Percentiles rank a stretch among this genome's conserved stretches.
These are phyloP conservation scores for Mucor racemosus DNA, from an alignment of 371 early-diverging fungal species.

Conservation along the genomic window DNA sequence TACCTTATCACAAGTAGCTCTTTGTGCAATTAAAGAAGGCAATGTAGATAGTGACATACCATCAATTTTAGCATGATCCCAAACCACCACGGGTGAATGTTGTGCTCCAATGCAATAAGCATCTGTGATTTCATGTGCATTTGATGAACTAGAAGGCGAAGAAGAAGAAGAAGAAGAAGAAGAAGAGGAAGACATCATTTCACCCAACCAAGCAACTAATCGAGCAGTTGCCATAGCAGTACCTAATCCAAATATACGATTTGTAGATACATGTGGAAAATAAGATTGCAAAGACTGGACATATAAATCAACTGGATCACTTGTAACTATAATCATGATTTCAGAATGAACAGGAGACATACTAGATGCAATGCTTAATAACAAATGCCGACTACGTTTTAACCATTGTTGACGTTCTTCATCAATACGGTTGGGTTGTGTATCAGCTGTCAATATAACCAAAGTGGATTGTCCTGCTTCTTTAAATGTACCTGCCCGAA, in stretches of 20 bases:
- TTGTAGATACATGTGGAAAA: conserved; percentile 62
- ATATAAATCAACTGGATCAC: conserved; percentile 82
- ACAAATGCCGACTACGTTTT: conserved; percentile 71
- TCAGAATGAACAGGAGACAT: conserved; percentile 71
- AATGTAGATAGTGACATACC: conserved; percentile 61
- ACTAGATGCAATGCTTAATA: conserved; percentile 62
- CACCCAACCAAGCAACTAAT: conserved; percentile 59
- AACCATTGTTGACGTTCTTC: conserved; percentile 61
- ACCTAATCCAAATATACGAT: conserved; percentile 83
- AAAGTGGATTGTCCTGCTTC: conserved; percentile 52
- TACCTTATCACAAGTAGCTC: conserved; percentile 45
- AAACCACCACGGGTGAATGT: conserved; percentile 71
- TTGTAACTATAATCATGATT: conserved; percentile 69
- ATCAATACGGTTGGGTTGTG: conserved; percentile 16
- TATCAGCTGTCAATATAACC: conserved; percentile 34
- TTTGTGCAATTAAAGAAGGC: conserved; percentile 50
- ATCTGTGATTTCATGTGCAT: not conserved
- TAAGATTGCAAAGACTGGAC: conserved; percentile 75
- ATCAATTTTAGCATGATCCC: conserved; percentile 71
- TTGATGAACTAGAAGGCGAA: not conserved
- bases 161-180: conserved; percentile 5
- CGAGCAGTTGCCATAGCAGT: conserved; percentile 74
- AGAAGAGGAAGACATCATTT: conserved; percentile 22
- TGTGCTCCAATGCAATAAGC: conserved; percentile 80
- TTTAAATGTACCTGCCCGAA: conserved; percentile 63